Conservation (phyloP, 2,329 filamentous ascomycete genomes). For the Delphinella strobiligena region DNA sequence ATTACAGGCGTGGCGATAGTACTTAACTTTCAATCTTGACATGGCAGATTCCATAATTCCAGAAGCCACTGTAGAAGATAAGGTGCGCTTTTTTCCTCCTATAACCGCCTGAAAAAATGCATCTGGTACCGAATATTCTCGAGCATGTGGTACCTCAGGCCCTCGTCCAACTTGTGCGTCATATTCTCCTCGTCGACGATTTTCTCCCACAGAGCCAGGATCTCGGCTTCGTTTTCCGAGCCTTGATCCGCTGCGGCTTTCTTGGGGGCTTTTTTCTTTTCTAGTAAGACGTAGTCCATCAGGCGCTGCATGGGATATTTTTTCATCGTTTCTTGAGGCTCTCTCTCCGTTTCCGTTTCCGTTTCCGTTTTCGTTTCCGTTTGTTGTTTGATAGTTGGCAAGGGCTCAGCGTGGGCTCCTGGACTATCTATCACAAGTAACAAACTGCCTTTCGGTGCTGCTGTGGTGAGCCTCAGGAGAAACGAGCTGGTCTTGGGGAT, state of each 20-base stretch:
- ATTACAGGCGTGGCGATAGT: no score
- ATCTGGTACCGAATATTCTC: constrained; percentile 5
- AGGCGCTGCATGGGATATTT: not conserved
- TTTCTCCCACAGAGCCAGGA: not conserved
- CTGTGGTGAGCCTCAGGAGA: not conserved
- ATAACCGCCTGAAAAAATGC: not conserved
- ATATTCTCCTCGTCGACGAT: not conserved
- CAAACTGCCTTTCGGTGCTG: not conserved
- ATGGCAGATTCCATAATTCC: no score
- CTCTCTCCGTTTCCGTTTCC: not conserved
- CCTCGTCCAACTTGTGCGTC: constrained; percentile 1
- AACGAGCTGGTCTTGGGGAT: constrained; percentile 4
- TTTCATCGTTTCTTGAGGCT: not conserved
- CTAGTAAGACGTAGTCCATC: not conserved
- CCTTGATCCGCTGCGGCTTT: not conserved
- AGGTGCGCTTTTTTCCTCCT: not conserved
- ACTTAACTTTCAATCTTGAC: no score
- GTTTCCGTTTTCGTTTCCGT: not conserved
- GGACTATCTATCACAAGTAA: constrained; percentile 1
- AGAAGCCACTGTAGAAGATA: no score
- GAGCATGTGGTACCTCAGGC: constrained; percentile 1
- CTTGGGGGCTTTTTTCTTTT: not conserved
- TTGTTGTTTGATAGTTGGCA: not conserved
- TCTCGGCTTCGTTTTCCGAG: not conserved
- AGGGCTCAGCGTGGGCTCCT: not conserved